Percentiles rank a stretch among this genome's conserved stretches.
Evolutionary conservation across 768 basidiomycete species (phyloP).

Genomic region (Suillus variegatus): DNA sequence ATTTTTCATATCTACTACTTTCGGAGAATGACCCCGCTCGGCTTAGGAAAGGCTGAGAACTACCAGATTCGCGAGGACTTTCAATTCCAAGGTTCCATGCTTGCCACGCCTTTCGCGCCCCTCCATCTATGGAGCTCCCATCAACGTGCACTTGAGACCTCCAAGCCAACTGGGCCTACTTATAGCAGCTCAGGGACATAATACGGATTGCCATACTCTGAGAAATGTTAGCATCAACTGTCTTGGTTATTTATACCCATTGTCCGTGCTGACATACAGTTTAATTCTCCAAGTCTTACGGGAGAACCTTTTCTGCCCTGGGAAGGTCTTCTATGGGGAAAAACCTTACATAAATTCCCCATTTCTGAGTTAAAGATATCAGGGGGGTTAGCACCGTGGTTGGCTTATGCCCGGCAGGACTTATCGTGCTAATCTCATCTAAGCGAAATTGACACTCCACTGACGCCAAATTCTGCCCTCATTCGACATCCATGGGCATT

Average conservation of each 20-base stretch:
- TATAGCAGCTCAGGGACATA: not conserved
- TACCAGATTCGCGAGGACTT: not conserved
- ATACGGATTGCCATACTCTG: not conserved
- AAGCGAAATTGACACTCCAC: constrained; percentile 21
- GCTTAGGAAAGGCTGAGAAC: constrained; percentile 11
- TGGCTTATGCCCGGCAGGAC: not conserved
- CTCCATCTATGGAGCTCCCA: constrained; percentile 9
- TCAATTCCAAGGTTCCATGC: constrained; percentile 6
- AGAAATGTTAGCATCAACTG: not conserved
- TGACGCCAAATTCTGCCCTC: constrained; percentile 3
- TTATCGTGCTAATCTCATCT: constrained; percentile 30
- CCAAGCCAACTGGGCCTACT: not conserved
- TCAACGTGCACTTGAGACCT: not conserved
- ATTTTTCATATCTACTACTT: constrained; percentile 16
- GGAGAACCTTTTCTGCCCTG: not conserved
- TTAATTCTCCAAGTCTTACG: not conserved
- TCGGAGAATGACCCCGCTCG: constrained; percentile 11
- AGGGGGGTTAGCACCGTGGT: constrained; percentile 1
- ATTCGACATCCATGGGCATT: not conserved
- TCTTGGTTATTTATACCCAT: not conserved
- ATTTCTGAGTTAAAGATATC: not conserved
- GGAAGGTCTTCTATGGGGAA: not conserved
- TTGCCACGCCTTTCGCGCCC: constrained; percentile 15
- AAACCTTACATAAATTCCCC: not conserved
- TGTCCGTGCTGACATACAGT: not conserved